Evolutionary conservation across 306 rosid genomes (phyloP).

Genomic region (Crataegus laevigata): DNA sequence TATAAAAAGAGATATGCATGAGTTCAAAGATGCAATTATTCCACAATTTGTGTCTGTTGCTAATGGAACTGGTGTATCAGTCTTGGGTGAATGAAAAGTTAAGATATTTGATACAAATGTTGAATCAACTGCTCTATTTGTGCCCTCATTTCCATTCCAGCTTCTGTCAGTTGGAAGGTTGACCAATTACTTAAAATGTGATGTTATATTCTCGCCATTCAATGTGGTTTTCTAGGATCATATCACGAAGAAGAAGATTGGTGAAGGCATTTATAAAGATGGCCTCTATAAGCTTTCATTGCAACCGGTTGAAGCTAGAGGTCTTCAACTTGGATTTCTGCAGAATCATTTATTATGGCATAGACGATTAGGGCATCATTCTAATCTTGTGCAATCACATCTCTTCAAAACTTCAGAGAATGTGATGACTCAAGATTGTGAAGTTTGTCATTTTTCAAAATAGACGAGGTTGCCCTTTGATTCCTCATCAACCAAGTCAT

Average conservation of each 20-base stretch:
- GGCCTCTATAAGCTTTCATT: background rate
- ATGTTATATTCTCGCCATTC: background rate
- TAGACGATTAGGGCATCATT: too few species aligned
- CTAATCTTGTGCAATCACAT: too few species aligned
- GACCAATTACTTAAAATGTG: background rate
- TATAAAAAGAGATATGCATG: too few species aligned
- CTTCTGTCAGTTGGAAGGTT: background rate
- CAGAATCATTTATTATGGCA: too few species aligned
- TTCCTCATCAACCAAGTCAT: background rate
- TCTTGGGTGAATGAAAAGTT: background rate
- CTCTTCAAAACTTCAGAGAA: too few species aligned
- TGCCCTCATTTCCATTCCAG: background rate
- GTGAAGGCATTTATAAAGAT: background rate
- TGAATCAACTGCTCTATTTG: background rate
- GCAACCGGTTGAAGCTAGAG: too few species aligned
- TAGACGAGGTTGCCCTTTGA: accelerated
- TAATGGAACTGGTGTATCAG: background rate
- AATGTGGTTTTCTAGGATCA: background rate
- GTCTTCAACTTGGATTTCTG: too few species aligned
- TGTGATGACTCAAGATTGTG: background rate
- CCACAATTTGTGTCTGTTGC: background rate
- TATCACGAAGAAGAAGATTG: background rate
- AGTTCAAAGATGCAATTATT: too few species aligned
- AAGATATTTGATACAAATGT: background rate
- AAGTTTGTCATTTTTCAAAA: background rate